Base-by-base conservation (phyloP, 176 grass and related monocot species). In the barley (Hordeum vulgare) region DNA sequence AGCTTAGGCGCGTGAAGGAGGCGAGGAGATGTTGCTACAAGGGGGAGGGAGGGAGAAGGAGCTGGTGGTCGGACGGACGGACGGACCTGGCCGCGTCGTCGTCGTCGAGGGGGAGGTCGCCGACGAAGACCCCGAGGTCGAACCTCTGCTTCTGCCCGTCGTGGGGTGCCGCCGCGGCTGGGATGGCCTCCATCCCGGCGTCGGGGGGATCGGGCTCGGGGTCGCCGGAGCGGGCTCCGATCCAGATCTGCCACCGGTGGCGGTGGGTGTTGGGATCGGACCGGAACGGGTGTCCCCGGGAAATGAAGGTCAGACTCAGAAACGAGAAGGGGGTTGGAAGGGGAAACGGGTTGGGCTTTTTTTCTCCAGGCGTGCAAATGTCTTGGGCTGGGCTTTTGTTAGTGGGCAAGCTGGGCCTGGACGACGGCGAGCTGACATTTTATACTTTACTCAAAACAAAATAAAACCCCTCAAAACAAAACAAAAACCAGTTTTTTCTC, bases 51-150 rank as follows among this genome's bases (percentile, higher is more conserved):
- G 47, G 6, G 45, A 15, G 47, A 2, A 11, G 20, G 11, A 89
- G 84, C 69, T 66, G 25, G 40, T 35, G 24, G 35, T 13, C 24
- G 0, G 67, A 89, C 90, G 24, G 35, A 89, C 90, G 24, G 35
- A 33, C 24, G 1, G 67, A 96, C 90, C 93, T 96, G 72, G 84
- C 71, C 29, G 86, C 83, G 28, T 98, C 93, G 81, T 56, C 51
- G 51, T 98, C 96, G 37, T 98, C 96, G 70, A 90, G 80, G 44
- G 87, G 61, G 67, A 94, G 85, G 82, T 98, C 93, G 37, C 93
- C 91, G 44, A 98, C 94, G 89, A 95, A 90, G 23, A 98, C 54
- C 68, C 96, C 93, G 74, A 98, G 80, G 76, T 98, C 93, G 83
- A 98, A 95, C 37, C 41, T 79, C 87, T 95, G 85, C 80, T 87